Conservation (phyloP, 257 asterid species). For the Solanum pinnatisectum region DNA sequence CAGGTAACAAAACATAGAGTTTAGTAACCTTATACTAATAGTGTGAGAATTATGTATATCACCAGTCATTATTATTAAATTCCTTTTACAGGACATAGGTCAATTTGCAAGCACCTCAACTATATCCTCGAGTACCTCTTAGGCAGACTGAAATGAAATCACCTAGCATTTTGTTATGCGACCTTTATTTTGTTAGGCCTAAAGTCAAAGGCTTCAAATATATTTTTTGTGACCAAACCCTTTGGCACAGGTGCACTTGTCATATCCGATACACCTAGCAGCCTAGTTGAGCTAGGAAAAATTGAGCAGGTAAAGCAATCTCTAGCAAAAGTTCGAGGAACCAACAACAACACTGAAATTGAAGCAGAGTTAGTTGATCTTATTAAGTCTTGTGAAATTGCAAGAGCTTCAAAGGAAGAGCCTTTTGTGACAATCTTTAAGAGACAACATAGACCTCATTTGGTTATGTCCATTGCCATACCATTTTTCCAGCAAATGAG, state of each 20-base stretch:
- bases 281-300: slow-evolving; percentile 69
- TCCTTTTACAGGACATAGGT: background rate
- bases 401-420: slow-evolving; percentile 52
- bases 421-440: slow-evolving; percentile 75
- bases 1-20: background rate
- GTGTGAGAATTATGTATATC: background rate
- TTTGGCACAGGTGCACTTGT: background rate
- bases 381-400: slow-evolving; percentile 63
- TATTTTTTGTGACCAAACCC: background rate
- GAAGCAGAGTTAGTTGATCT: slow-evolving; percentile 70
- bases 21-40: background rate
- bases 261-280: slow-evolving; percentile 74
- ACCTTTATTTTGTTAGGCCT: background rate
- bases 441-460: slow-evolving; percentile 59
- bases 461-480: slow-evolving; percentile 53
- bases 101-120: background rate
- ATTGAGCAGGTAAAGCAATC: slow-evolving; percentile 66
- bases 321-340: slow-evolving; percentile 54
- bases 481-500: slow-evolving; percentile 83
- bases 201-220: background rate
- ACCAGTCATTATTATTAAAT: no score
- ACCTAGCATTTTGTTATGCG: background rate
- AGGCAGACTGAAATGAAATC: background rate
- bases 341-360: slow-evolving; percentile 13
- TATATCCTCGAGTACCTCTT: background rate